phyloP scores from a whole-genome alignment of 257 asterid species.

The Nicotiana tomentosiformis region DNA sequence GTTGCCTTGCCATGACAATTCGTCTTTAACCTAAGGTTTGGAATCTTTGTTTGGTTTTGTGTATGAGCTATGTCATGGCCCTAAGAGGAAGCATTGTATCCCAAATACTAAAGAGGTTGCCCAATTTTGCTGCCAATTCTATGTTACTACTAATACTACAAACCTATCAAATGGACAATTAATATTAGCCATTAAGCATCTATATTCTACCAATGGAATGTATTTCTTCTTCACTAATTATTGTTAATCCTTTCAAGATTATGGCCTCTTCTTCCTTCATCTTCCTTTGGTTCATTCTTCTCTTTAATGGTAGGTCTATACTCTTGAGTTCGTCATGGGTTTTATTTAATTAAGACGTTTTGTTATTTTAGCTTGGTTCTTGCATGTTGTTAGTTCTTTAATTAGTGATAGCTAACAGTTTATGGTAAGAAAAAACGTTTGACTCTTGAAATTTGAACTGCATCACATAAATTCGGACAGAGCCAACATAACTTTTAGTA shows the following conservation, averaged over 20 bases:
- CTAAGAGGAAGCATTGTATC: constrained; percentile 31
- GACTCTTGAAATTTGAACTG: too few species aligned
- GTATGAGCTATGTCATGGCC: constrained; percentile 32
- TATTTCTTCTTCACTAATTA: constrained; percentile 14
- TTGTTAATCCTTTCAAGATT: constrained; percentile 28
- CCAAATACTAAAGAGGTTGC: not conserved
- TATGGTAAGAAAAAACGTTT: too few species aligned
- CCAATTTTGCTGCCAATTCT: not conserved
- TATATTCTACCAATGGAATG: too few species aligned
- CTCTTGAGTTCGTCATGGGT: not conserved
- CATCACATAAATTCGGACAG: too few species aligned
- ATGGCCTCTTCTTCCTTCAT: constrained; percentile 21
- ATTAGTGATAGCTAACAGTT: too few species aligned
- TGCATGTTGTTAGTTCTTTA: too few species aligned
- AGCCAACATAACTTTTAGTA: too few species aligned
- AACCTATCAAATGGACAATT: not conserved
- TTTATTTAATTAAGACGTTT: not conserved
- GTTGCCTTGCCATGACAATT: constrained; percentile 10
- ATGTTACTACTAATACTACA: not conserved
- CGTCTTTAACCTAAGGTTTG: constrained; percentile 47
- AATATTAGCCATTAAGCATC: not conserved
- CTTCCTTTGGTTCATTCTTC: constrained; percentile 35
- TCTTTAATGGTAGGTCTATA: constrained; percentile 32
- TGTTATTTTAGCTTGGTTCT: not conserved
- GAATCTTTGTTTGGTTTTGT: constrained; percentile 41